A percentile compares a stretch with the other conserved stretches of the same genome.
These are phyloP conservation scores for Boletus hoseneyae DNA, from an alignment of 1,284 basidiomycete genomes.

Conservation along the genomic window DNA sequence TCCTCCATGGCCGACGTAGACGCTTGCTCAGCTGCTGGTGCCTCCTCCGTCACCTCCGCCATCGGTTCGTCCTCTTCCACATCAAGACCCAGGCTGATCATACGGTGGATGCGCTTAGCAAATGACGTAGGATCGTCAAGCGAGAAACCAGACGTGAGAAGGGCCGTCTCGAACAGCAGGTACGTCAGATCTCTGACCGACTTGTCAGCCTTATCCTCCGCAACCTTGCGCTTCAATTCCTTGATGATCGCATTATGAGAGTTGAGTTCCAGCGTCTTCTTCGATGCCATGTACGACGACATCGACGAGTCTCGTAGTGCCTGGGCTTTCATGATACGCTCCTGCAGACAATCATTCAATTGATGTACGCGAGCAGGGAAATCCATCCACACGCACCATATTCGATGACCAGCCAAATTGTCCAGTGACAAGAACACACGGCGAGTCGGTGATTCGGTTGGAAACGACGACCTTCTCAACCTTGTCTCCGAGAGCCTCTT, in stretches of 20 bases:
- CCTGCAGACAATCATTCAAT: slow-evolving; percentile 40
- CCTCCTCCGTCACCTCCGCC: slow-evolving; percentile 29
- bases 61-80: slow-evolving; percentile 69
- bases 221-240: slow-evolving; percentile 93
- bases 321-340: slow-evolving; percentile 99
- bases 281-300: slow-evolving; percentile 99
- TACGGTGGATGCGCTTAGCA: slow-evolving; percentile 94
- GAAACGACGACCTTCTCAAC: slow-evolving; percentile 99
- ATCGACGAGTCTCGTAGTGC: slow-evolving; percentile 98
- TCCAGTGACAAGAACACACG: slow-evolving; percentile 95
- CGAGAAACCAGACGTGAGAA: slow-evolving; percentile 92
- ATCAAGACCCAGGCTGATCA: slow-evolving; percentile 87
- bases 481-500: slow-evolving; percentile 98
- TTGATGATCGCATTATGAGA: slow-evolving; percentile 92
- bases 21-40: slow-evolving; percentile 49
- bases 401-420: slow-evolving; percentile 99
- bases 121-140: slow-evolving; percentile 95
- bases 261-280: slow-evolving; percentile 99
- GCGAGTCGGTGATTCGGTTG: slow-evolving; percentile 96
- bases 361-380: not conserved
- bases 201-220: slow-evolving; percentile 98
- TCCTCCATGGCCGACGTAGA: slow-evolving; percentile 82
- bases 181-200: slow-evolving; percentile 95
- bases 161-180: slow-evolving; percentile 95
- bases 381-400: slow-evolving; percentile 62